Percentiles rank a stretch among this genome's conserved stretches.
These are phyloP conservation scores for Ceratocystis destructans DNA, from an alignment of 2,329 filamentous ascomycete species.

Conservation along the genomic window DNA sequence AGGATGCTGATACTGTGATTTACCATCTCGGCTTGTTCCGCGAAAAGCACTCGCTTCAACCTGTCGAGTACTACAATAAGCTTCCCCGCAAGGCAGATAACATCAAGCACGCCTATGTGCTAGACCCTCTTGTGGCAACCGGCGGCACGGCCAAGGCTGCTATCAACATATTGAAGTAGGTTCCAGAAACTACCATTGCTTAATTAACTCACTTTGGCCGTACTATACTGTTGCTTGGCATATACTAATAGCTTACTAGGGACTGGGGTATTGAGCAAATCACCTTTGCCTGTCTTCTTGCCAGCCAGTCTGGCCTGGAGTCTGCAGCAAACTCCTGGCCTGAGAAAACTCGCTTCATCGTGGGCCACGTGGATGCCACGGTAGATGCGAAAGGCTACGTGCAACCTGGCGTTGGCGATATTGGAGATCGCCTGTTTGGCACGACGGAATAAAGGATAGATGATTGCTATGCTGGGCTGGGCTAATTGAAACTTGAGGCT, in stretches of 20 bases:
- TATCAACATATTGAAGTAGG: conserved; percentile 57
- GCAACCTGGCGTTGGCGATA: conserved; percentile 75
- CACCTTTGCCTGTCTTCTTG: conserved; percentile 62
- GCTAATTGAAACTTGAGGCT: background rate
- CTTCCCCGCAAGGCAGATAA: conserved; percentile 55
- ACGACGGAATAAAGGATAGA: conserved; percentile 15
- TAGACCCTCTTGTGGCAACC: conserved; percentile 89
- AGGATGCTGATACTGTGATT: conserved; percentile 65
- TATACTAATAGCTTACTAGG: conserved; percentile 9
- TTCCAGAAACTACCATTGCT: conserved; percentile 21
- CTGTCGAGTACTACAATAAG: conserved; percentile 97
- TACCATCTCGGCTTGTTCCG: conserved; percentile 94
- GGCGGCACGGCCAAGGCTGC: conserved; percentile 81
- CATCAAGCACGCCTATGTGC: conserved; percentile 54
- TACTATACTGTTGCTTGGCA: background rate
- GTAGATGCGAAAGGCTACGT: conserved; percentile 77
- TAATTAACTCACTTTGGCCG: background rate
- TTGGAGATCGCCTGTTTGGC: conserved; percentile 71
- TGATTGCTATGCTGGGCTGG: background rate
- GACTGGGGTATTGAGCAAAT: conserved; percentile 87
- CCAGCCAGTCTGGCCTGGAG: conserved; percentile 54
- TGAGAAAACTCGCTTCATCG: conserved; percentile 64
- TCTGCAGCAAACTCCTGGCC: conserved; percentile 66
- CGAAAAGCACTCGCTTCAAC: conserved; percentile 71
- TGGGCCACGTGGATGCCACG: conserved; percentile 63